Base-by-base conservation (phyloP, 805 yeast genomes). In the Starmera dryadoides region DNA sequence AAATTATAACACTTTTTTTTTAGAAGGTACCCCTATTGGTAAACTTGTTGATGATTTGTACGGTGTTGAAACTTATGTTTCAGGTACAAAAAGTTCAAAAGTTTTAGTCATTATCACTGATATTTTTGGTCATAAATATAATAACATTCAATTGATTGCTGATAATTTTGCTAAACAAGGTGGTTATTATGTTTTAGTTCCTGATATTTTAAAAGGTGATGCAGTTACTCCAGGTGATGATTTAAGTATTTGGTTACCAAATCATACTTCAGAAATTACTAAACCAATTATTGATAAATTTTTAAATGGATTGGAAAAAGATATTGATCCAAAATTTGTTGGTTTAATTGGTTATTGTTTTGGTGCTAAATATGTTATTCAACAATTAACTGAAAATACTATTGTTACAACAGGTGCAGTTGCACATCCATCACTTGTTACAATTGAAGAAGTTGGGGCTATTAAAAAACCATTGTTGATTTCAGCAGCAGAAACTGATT, bases 401-500 rank as follows among this genome's bases (percentile, higher is more conserved):
- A 38, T 40, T 34, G 70, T 74, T 28, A 73, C 75, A 44, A 83
- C 70, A 15, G 86, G 75, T 51, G 94, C 91, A 14, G 60, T 76
- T 45, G 93, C 93, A 8, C 97, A 89, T 61, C 96, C 97, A 6
- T 81, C 94, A 3, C 71, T 81, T 44, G 79, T 85, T 14, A 43
- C 69, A 11, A 69, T 71, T 26, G 88, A 77, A 30, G 94, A 84
- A 53, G 69, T 86, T 35, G 73, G 68, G 38, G 72, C 64, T 2
- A 58, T 89, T 48, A 71, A 59, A 47, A 62, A 60, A 45, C 75
- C 69, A 46, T 33, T 89, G 22, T 47, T 79, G 45, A 79, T 88
- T 47, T 69, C 85, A 17, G 85, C 85, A 40, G 94, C 95, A 36
- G 86, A 85, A 63, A 59, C 45, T 15, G 97, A 89, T 58, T 37